Evolutionary conservation across 1,139 yeast species (phyloP).

Genomic region (Meyerozyma athensensis): DNA sequence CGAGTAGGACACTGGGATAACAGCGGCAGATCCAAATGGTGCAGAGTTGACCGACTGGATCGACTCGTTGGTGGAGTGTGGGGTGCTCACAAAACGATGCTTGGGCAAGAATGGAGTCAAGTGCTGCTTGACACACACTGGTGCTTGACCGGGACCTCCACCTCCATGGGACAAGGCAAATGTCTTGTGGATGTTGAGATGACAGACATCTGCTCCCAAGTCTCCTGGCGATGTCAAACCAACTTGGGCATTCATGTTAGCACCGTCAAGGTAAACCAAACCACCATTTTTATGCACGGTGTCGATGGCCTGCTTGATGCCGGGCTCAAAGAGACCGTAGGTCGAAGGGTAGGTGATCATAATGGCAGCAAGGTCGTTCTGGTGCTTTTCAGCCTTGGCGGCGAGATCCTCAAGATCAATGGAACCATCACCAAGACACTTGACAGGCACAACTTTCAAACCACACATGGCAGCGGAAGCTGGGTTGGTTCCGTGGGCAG

Average conservation of each 20-base stretch:
- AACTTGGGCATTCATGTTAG: slow-evolving; percentile 98
- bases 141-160: slow-evolving; percentile 99
- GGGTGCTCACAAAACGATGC: slow-evolving; percentile 61
- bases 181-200: slow-evolving; percentile 91
- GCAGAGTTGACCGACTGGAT: slow-evolving; percentile 86
- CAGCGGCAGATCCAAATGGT: slow-evolving; percentile 93
- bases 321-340: slow-evolving; percentile 93
- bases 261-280: slow-evolving; percentile 96
- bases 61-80: slow-evolving; percentile 50
- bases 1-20: slow-evolving; percentile 89
- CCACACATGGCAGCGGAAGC: slow-evolving; percentile 99
- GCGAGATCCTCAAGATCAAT: slow-evolving; percentile 74
- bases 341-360: slow-evolving; percentile 99
- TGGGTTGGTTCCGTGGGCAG: slow-evolving; percentile 98
- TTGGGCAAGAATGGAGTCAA: slow-evolving; percentile 78
- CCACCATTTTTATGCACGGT: slow-evolving; percentile 85
- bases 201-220: slow-evolving; percentile 98
- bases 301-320: slow-evolving; percentile 78
- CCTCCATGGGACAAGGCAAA: slow-evolving; percentile 99
- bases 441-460: slow-evolving; percentile 85
- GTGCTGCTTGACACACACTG: slow-evolving; percentile 88
- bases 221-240: slow-evolving; percentile 98
- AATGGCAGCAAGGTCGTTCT: slow-evolving; percentile 72
- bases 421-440: slow-evolving; percentile 81
- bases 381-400: slow-evolving; percentile 67